A percentile compares a stretch with the other conserved stretches of the same genome.
Evolutionary conservation across 768 basidiomycete genomes (phyloP).

Genomic region (Agaricus subrufescens): DNA sequence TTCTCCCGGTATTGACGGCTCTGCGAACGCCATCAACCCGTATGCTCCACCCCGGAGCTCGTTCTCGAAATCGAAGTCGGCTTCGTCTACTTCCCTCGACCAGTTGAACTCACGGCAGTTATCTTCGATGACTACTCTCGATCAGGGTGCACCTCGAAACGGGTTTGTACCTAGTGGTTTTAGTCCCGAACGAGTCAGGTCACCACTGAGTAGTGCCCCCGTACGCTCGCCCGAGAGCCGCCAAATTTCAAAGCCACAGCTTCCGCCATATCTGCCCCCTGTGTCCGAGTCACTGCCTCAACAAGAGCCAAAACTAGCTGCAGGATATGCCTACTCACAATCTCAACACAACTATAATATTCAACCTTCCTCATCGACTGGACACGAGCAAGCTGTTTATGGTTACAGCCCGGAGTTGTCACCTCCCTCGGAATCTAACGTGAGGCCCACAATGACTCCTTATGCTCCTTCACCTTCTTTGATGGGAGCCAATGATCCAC

Average conservation of each 20-base stretch:
- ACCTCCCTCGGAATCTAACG: constrained; percentile 24
- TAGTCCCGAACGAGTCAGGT: constrained; percentile 24
- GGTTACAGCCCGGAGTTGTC: not conserved
- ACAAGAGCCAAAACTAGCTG: not conserved
- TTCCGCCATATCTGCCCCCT: not conserved
- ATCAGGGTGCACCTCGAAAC: constrained; percentile 32
- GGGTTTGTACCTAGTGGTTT: constrained; percentile 16
- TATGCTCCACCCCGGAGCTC: constrained; percentile 5
- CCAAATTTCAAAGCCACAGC: constrained; percentile 14
- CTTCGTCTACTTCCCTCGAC: not conserved
- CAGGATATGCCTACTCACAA: not conserved
- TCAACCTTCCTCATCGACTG: not conserved
- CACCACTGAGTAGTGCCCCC: constrained; percentile 20
- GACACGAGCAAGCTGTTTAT: not conserved
- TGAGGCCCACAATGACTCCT: constrained; percentile 40
- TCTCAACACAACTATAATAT: not conserved
- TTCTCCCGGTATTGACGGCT: not conserved
- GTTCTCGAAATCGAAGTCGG: not conserved
- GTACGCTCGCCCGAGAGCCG: constrained; percentile 21
- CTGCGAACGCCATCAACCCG: not conserved
- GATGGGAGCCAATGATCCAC: constrained; percentile 76
- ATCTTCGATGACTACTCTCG: constrained; percentile 12
- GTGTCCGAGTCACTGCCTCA: not conserved
- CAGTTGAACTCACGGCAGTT: not conserved
- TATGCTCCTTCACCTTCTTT: constrained; percentile 87